These are phyloP conservation scores for Pilobolus umbonatus DNA, from an alignment of 192 early-diverging fungal genomes.

Conservation along the genomic window DNA sequence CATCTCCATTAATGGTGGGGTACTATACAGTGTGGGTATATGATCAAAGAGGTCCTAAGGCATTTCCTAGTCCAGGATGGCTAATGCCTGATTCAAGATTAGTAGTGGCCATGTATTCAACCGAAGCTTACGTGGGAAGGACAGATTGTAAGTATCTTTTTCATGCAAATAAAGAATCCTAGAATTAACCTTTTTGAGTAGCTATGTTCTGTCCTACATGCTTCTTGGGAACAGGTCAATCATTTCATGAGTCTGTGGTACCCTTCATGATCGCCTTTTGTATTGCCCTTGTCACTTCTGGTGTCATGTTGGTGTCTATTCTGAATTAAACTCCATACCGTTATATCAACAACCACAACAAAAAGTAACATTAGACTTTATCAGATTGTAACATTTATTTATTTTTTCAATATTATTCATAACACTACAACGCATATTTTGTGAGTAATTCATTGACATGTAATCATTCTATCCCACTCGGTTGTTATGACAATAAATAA, in stretches of 20 bases:
- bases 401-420: background rate
- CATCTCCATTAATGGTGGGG: conserved; percentile 31
- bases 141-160: conserved; percentile 27
- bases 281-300: conserved; percentile 27
- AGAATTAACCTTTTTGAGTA: background rate
- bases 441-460: background rate
- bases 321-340: conserved; percentile 12
- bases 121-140: conserved; percentile 29
- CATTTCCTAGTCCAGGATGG: conserved; percentile 31
- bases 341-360: no score
- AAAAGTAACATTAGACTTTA: no score
- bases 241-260: conserved; percentile 14
- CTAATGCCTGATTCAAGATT: conserved; percentile 30
- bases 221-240: conserved; percentile 11
- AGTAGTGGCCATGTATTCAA: conserved; percentile 26
- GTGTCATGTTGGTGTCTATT: conserved; percentile 14
- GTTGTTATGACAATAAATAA: no score
- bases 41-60: conserved; percentile 33
- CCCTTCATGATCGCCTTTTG: conserved; percentile 18
- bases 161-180: no score
- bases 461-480: no score
- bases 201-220: conserved; percentile 34
- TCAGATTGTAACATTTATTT: no score
- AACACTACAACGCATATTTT: background rate
- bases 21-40: conserved; percentile 30